Percentiles rank a stretch among this genome's conserved stretches.
Conservation (phyloP, 1,284 basidiomycete genomes). For the Tylopilus orsonianus region DNA sequence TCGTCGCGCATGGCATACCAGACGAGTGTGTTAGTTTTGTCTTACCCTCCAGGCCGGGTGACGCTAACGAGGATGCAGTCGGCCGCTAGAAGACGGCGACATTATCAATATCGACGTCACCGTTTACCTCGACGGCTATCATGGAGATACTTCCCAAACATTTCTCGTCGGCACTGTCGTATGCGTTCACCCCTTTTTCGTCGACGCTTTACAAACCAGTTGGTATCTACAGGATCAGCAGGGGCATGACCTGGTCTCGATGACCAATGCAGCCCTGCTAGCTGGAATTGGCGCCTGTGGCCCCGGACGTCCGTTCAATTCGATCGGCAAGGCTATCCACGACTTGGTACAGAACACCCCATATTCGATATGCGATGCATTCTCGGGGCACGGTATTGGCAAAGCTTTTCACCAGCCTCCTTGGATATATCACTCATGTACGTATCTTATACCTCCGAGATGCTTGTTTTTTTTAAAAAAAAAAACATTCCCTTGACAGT, state of each 20-base stretch:
- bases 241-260: constrained; percentile 61
- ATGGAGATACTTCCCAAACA: constrained; percentile 84
- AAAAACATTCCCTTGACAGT: constrained; percentile 45
- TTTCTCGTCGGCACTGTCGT: constrained; percentile 80
- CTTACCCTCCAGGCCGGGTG: neutral
- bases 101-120: constrained; percentile 87
- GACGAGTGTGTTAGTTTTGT: constrained; percentile 57
- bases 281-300: constrained; percentile 76
- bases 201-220: neutral
- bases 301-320: constrained; percentile 70
- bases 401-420: constrained; percentile 80
- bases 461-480: too few species aligned
- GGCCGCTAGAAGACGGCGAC: constrained; percentile 77
- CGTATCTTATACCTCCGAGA: constrained; percentile 17
- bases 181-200: constrained; percentile 18
- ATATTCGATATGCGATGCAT: constrained; percentile 71
- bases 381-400: constrained; percentile 88
- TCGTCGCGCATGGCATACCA: constrained; percentile 85
- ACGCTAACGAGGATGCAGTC: constrained; percentile 43
- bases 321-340: constrained; percentile 79
- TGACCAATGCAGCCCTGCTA: constrained; percentile 67
- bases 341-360: constrained; percentile 43
- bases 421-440: constrained; percentile 77
- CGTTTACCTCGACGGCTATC: constrained; percentile 74
- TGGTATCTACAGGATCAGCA: constrained; percentile 55